Conservation (phyloP, 176 grass and related monocot species). For the Hordeum marinum region DNA sequence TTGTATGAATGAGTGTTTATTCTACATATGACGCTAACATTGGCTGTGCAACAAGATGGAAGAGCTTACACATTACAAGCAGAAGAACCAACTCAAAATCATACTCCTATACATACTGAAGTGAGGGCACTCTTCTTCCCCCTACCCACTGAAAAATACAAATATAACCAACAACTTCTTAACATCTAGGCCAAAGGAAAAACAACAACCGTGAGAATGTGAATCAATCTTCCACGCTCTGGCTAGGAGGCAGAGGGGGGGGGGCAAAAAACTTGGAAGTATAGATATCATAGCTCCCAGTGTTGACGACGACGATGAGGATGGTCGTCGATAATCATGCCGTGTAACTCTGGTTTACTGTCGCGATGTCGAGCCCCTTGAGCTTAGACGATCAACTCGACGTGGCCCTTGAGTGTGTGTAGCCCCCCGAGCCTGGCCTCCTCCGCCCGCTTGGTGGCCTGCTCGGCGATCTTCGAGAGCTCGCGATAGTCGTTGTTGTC, state of each 20-base stretch:
- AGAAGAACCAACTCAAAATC: too few relatives aligned
- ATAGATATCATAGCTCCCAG: background rate
- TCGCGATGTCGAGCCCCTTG: constrained; percentile 58
- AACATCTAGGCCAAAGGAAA: too few relatives aligned
- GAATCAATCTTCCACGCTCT: too few relatives aligned
- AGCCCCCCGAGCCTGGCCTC: constrained; percentile 56
- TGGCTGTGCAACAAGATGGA: too few relatives aligned
- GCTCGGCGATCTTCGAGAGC: constrained; percentile 87
- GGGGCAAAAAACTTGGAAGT: background rate
- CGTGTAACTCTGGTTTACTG: constrained; percentile 55
- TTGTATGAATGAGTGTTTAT: too few relatives aligned
- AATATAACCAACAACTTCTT: too few relatives aligned
- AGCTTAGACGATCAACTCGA: constrained; percentile 54
- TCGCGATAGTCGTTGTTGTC: constrained; percentile 57
- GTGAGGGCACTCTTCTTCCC: too few relatives aligned
- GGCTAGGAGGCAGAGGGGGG: background rate
- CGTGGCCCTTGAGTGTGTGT: constrained; percentile 56
- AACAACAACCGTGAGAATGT: too few relatives aligned
- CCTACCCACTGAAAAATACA: too few relatives aligned
- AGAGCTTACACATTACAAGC: too few relatives aligned
- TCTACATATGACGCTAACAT: too few relatives aligned
- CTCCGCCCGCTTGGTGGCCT: constrained; percentile 80
- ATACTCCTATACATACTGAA: too few relatives aligned
- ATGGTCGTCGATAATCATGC: constrained; percentile 1
- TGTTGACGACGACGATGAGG: background rate